Evolutionary conservation across 306 rosid genomes (phyloP).

Genomic region (Cucumis cinereus): DNA sequence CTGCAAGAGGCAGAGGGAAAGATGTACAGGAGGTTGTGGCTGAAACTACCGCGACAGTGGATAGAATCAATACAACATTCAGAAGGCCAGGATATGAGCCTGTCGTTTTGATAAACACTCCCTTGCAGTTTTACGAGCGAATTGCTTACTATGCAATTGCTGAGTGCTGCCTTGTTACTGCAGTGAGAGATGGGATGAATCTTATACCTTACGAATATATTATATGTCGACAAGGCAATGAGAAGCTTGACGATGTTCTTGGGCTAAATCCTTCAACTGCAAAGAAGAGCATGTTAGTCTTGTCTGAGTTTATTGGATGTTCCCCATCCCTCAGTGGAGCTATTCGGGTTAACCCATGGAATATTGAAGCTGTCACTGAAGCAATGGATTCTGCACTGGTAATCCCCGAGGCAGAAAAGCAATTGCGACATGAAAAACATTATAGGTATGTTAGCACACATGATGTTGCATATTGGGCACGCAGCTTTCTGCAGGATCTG

Average conservation of each 20-base stretch:
- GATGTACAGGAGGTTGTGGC: conserved; percentile 65
- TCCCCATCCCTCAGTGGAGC: conserved; percentile 91
- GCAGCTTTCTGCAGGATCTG: conserved; percentile 77
- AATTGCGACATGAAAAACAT: conserved; percentile 81
- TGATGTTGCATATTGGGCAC: conserved; percentile 90
- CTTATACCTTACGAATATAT: conserved; percentile 80
- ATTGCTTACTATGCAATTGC: conserved; percentile 70
- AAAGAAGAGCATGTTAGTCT: conserved; percentile 70
- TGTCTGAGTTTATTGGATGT: conserved; percentile 87
- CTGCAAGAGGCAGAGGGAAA: conserved; percentile 82
- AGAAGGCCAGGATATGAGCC: conserved; percentile 65
- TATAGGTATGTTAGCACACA: conserved; percentile 78
- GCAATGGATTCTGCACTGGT: conserved; percentile 77
- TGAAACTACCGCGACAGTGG: conserved; percentile 56
- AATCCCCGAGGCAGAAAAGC: conserved; percentile 54
- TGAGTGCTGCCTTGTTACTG: conserved; percentile 85
- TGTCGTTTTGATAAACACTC: conserved; percentile 55
- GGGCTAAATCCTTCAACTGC: conserved; percentile 25
- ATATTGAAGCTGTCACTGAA: conserved; percentile 76
- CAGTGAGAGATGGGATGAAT: conserved; percentile 93
- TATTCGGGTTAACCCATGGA: conserved; percentile 85
- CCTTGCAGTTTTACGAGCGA: conserved; percentile 66
- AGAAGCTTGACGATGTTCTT: conserved; percentile 53
- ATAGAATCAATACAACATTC: conserved; percentile 46
- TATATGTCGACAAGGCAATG: conserved; percentile 74